Conservation (phyloP, 2,329 filamentous ascomycete species). For the Trichophaea hybrida region DNA sequence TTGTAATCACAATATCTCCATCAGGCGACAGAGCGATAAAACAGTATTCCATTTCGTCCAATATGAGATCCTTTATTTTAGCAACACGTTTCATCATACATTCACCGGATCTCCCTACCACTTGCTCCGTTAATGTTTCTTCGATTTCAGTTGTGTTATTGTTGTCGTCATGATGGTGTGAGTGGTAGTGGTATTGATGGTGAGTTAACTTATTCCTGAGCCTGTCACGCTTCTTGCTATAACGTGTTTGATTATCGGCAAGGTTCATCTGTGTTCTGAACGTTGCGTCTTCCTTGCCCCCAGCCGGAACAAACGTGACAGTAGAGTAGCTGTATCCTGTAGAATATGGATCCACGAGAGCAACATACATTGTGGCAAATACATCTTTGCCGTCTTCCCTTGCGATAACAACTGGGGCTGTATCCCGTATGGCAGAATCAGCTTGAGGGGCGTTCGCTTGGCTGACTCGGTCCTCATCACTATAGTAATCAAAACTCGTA, state of each 20-base stretch:
- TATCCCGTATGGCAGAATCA: not conserved
- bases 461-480: not conserved
- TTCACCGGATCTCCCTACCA: slow-evolving; percentile 1
- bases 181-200: not conserved
- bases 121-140: not conserved
- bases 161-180: not conserved
- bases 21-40: slow-evolving; percentile 16
- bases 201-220: not conserved
- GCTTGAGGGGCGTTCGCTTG: not conserved
- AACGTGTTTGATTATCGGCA: not conserved
- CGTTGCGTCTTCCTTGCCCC: not conserved
- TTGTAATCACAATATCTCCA: slow-evolving; percentile 21
- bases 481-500: slow-evolving; percentile 11
- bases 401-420: slow-evolving; percentile 1
- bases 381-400: slow-evolving; percentile 1
- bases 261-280: not conserved
- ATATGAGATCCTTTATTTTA: slow-evolving; percentile 17
- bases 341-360: slow-evolving; percentile 1
- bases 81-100: slow-evolving; percentile 11
- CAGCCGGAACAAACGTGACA: not conserved
- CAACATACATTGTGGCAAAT: slow-evolving; percentile 1
- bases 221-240: not conserved
- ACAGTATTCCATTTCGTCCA: slow-evolving; percentile 20
- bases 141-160: not conserved
- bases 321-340: slow-evolving; percentile 6